phyloP scores from a whole-genome alignment of 441 rosid genomes.

The Isatis lusitanica region DNA sequence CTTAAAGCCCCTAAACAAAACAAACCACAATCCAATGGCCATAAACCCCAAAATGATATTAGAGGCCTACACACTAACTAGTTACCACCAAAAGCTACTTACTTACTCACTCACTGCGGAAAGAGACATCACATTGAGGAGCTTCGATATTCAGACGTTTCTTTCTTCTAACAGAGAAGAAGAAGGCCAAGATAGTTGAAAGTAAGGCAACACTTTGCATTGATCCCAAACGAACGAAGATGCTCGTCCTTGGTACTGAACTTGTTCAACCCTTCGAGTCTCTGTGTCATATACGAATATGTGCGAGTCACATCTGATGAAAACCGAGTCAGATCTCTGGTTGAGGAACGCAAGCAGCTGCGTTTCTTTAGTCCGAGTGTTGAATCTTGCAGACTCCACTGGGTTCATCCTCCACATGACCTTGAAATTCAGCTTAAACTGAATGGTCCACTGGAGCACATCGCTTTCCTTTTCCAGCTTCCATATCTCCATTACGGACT shows the following conservation, averaged over 20 bases:
- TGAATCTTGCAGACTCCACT: slow-evolving; percentile 23
- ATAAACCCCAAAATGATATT: not conserved
- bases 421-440: slow-evolving; percentile 47
- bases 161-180: slow-evolving; percentile 27
- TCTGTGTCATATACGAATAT: slow-evolving; percentile 38
- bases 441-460: slow-evolving; percentile 41
- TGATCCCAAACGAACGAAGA: slow-evolving; percentile 51
- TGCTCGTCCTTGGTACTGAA: slow-evolving; percentile 52
- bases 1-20: not conserved
- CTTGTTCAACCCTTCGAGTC: slow-evolving; percentile 37
- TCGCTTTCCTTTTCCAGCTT: slow-evolving; percentile 42
- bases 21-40: slow-evolving; percentile 19
- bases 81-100: slow-evolving; percentile 7
- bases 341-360: slow-evolving; percentile 49
- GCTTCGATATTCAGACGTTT: slow-evolving; percentile 4
- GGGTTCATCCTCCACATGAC: slow-evolving; percentile 54
- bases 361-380: slow-evolving; percentile 47
- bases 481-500: slow-evolving; percentile 53
- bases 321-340: slow-evolving; percentile 44
- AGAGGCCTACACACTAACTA: slow-evolving; percentile 1
- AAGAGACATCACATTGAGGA: not conserved
- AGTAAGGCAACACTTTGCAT: slow-evolving; percentile 55
- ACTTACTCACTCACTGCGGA: not conserved
- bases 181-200: slow-evolving; percentile 51
- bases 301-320: slow-evolving; percentile 46